Percentiles rank a stretch among this genome's conserved stretches.
Evolutionary conservation across 768 basidiomycete genomes (phyloP).

Genomic region (Pisolithus tinctorius): DNA sequence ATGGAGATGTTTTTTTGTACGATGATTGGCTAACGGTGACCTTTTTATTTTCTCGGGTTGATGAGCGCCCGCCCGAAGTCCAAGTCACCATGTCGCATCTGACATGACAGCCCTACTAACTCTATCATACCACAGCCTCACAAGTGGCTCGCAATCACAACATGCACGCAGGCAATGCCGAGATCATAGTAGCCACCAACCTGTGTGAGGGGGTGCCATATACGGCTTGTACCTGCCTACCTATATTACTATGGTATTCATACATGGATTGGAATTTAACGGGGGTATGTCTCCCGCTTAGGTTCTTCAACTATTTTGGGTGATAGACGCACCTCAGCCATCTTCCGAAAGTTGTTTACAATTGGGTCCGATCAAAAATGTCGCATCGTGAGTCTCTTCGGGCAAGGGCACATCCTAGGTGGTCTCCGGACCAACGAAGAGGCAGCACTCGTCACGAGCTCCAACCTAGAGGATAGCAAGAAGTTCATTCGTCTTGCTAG

Average conservation of each 20-base stretch:
- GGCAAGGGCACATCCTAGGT: conserved; percentile 2
- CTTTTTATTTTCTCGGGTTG: no score
- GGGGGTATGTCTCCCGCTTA: background rate
- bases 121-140: no score
- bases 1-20: no score
- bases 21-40: no score
- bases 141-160: no score
- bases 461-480: background rate
- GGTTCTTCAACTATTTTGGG: background rate
- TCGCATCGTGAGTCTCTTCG: conserved; percentile 4
- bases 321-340: background rate
- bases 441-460: background rate
- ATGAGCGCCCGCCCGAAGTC: no score
- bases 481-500: conserved; percentile 1
- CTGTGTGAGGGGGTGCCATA: no score
- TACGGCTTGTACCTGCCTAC: background rate
- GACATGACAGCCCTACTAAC: no score
- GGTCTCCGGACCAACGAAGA: conserved; percentile 1
- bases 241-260: conserved; percentile 5
- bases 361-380: background rate
- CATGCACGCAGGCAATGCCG: no score
- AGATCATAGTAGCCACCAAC: no score
- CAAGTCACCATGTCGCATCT: no score
- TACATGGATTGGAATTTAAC: conserved; percentile 8
- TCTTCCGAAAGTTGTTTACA: conserved; percentile 4